Base-by-base conservation (phyloP, 2,329 filamentous ascomycete species). In the Herpomyces periplanetae region DNA sequence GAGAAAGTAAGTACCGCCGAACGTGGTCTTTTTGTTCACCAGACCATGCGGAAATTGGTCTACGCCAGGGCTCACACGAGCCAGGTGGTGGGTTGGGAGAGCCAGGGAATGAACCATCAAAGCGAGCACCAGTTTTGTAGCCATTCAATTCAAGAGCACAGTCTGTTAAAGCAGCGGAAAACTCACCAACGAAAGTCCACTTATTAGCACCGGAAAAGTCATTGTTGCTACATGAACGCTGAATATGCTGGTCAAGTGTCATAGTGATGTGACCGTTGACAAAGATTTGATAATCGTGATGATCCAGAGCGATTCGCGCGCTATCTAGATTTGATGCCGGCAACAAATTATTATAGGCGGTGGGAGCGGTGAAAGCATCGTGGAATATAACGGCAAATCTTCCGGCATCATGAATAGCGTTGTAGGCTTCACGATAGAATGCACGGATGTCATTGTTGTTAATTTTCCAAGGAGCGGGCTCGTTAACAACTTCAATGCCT, bases 201-300 rank as follows among this genome's bases (percentile, higher is more conserved):
- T 63, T 62, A 33, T 63, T 54, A 3, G 43, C 40, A 13, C 42
- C 39, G 4, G 35, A 32, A 23, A 43, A 29, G 2, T 34, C 31
- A 2, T 42, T 44, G 26, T 49, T 46, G 20, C 40, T 42, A 37
- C 57, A 64, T 19, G 50, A 53, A 11, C 38, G 35, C 22, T 45
- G 35, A 14, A 50, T 36, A 26, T 64, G 59, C 21, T 50, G 31
- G 26, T 40, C 37, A 3, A 45, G 43, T 13, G 39, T 34, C 32
- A 50, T 34, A 10, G 41, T 39, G 12, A 59, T 36, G 11, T 49
- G 37, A 0, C 36, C 39, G 10, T 43, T 34, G 23, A 40, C 43
- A 35, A 63, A 63, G 22, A 56, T 43, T 31, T 62, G 50, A 31
- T 64, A 65, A 30, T 63, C 53, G 31, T 65, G 59, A 22, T 58